phyloP scores from a whole-genome alignment of 257 asterid species.

The Buddleja alternifolia region DNA sequence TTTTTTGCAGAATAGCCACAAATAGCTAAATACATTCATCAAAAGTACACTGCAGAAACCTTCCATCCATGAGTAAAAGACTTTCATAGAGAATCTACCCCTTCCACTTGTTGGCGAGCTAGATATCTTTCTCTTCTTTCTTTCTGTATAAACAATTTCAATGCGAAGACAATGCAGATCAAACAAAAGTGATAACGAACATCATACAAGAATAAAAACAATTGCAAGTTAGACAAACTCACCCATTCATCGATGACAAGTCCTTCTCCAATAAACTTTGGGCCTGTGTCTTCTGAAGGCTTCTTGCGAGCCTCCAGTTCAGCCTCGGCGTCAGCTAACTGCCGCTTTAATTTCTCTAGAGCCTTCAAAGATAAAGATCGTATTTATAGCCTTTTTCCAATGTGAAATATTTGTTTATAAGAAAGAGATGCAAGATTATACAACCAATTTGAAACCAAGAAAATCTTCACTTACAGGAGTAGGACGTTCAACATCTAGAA shows the following conservation, averaged over 20 bases:
- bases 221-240: slow-evolving; percentile 28
- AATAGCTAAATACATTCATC: slow-evolving; percentile 36
- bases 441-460: not conserved
- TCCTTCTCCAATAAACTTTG: slow-evolving; percentile 84
- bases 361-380: slow-evolving; percentile 49
- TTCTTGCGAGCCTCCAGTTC: slow-evolving; percentile 83
- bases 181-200: not conserved
- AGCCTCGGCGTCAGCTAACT: slow-evolving; percentile 87
- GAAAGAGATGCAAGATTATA: slow-evolving; percentile 5
- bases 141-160: slow-evolving; percentile 51
- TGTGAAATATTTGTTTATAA: slow-evolving; percentile 15
- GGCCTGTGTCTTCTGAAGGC: slow-evolving; percentile 75
- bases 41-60: slow-evolving; percentile 29
- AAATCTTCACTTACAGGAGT: slow-evolving; percentile 62
- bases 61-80: not conserved
- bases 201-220: not conserved
- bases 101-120: slow-evolving; percentile 90
- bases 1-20: slow-evolving; percentile 31
- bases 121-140: slow-evolving; percentile 97
- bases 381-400: slow-evolving; percentile 12
- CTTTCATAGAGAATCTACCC: slow-evolving; percentile 64
- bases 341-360: slow-evolving; percentile 73
- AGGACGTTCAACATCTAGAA: slow-evolving; percentile 79
- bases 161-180: slow-evolving; percentile 11
- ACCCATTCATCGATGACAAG: slow-evolving; percentile 97